phyloP scores from a whole-genome alignment of 2,329 filamentous ascomycete genomes.

The Claviceps fusiformis region DNA sequence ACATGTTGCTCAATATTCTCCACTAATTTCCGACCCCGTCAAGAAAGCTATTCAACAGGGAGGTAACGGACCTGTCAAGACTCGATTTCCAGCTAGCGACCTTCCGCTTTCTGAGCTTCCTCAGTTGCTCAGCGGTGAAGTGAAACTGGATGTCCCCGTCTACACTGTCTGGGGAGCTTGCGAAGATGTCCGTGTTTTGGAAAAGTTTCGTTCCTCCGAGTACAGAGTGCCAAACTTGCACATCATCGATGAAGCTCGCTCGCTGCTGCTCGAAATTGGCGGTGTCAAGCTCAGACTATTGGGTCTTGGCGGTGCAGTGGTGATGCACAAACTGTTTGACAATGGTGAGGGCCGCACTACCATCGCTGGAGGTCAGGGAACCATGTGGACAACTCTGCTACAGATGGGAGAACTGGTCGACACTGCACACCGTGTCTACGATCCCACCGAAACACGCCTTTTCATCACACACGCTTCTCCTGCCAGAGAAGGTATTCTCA shows the following conservation, averaged over 20 bases:
- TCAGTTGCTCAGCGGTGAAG: slow-evolving; percentile 71
- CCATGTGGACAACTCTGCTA: slow-evolving; percentile 97
- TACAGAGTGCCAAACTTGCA: slow-evolving; percentile 97
- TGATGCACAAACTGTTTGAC: slow-evolving; percentile 99
- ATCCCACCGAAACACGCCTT: slow-evolving; percentile 90
- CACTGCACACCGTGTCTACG: slow-evolving; percentile 95
- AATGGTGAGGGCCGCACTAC: slow-evolving; percentile 96
- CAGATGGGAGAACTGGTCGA: slow-evolving; percentile 98
- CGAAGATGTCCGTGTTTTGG: slow-evolving; percentile 91
- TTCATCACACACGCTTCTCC: slow-evolving; percentile 97
- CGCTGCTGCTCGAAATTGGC: slow-evolving; percentile 84
- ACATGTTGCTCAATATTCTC: slow-evolving; percentile 97
- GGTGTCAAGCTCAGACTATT: slow-evolving; percentile 92
- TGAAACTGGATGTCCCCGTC: slow-evolving; percentile 89
- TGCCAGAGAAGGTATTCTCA: slow-evolving; percentile 87
- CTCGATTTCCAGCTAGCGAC: slow-evolving; percentile 66
- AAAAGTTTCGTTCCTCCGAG: slow-evolving; percentile 94
- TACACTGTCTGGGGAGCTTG: slow-evolving; percentile 99
- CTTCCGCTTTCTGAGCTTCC: slow-evolving; percentile 88
- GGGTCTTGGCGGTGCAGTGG: slow-evolving; percentile 86
- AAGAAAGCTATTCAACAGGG: slow-evolving; percentile 54
- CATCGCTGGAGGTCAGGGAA: slow-evolving; percentile 94
- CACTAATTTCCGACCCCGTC: slow-evolving; percentile 67
- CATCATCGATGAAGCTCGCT: slow-evolving; percentile 97
- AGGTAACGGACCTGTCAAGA: slow-evolving; percentile 68